These are phyloP conservation scores for Hyaloscypha hepaticicola DNA, from an alignment of 495 filamentous ascomycete genomes.

Conservation along the genomic window DNA sequence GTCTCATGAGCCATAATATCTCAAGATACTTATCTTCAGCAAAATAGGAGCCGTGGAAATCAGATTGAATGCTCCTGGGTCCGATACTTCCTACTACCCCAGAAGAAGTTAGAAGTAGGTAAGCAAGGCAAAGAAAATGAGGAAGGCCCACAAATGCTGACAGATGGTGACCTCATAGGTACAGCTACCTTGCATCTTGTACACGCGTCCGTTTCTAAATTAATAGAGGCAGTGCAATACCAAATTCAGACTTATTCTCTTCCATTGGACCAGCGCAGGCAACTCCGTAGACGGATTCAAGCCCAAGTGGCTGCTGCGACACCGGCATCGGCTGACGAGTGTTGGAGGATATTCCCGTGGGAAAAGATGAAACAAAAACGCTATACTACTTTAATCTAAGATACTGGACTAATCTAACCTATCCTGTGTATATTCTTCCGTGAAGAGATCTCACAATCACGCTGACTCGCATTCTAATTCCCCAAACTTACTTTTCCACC, in stretches of 20 bases:
- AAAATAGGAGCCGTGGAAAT: constrained; percentile 1
- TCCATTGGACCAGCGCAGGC: constrained; percentile 10
- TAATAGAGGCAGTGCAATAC: constrained; percentile 19
- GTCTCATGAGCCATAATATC: background rate
- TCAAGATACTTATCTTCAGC: background rate
- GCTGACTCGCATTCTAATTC: constrained; percentile 20
- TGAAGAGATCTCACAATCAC: constrained; percentile 12
- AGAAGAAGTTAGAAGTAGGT: constrained; percentile 12
- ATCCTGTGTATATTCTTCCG: constrained; percentile 14
- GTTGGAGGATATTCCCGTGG: constrained; percentile 15
- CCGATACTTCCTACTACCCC: constrained; percentile 3
- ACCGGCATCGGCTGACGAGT: constrained; percentile 10
- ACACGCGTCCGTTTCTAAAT: constrained; percentile 15
- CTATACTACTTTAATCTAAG: constrained; percentile 23
- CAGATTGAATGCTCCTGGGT: background rate
- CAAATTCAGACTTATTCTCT: constrained; percentile 20
- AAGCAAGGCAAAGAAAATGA: constrained; percentile 18
- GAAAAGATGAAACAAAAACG: constrained; percentile 16
- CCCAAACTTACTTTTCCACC: constrained; percentile 18
- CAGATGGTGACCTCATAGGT: constrained; percentile 10
- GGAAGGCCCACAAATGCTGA: constrained; percentile 15
- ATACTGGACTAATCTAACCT: constrained; percentile 22
- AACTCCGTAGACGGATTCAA: constrained; percentile 5
- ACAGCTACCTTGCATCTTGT: constrained; percentile 9
- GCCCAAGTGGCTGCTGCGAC: constrained; percentile 6